Evolutionary conservation across 2,329 filamentous ascomycete genomes (phyloP).

Genomic region (Penicillium oxalicum): DNA sequence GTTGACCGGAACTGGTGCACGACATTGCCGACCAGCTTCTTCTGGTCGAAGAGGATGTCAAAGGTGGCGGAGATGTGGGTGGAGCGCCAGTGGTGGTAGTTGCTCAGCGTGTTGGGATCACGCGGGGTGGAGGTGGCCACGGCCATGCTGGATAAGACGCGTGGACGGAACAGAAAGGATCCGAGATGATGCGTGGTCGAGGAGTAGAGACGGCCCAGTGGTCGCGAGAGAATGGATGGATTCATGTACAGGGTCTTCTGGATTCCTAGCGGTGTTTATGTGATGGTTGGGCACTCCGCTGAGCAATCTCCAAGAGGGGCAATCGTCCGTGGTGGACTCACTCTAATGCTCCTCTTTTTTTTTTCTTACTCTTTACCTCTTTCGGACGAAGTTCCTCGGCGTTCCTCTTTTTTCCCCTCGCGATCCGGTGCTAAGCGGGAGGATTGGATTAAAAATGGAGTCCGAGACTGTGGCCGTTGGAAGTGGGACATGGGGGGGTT

Average conservation of each 20-base stretch:
- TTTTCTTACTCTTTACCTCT: neutral
- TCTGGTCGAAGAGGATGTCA: constrained; percentile 74
- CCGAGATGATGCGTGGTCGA: constrained; percentile 1
- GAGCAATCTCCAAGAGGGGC: neutral
- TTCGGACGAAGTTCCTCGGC: neutral
- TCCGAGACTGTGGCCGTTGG: too few species aligned
- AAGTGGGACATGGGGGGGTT: too few species aligned
- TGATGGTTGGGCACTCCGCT: neutral
- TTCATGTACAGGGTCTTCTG: neutral
- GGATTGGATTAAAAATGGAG: neutral
- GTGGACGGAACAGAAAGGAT: neutral
- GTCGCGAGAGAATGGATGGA: neutral
- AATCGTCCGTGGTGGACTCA: too few species aligned
- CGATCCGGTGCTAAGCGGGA: constrained; percentile 4
- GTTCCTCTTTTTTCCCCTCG: neutral
- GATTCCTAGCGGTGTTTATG: neutral
- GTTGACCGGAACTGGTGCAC: constrained; percentile 69
- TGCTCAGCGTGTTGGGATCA: constrained; percentile 86
- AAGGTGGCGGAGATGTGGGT: constrained; percentile 77
- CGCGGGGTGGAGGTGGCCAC: constrained; percentile 45
- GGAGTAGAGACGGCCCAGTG: constrained; percentile 1
- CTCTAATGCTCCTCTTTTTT: neutral
- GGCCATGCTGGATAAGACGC: constrained; percentile 26
- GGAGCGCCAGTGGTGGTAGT: constrained; percentile 83
- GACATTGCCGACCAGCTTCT: constrained; percentile 71